Base-by-base conservation (phyloP, 2,329 filamentous ascomycete species). In the Daldinia eschscholtzii region DNA sequence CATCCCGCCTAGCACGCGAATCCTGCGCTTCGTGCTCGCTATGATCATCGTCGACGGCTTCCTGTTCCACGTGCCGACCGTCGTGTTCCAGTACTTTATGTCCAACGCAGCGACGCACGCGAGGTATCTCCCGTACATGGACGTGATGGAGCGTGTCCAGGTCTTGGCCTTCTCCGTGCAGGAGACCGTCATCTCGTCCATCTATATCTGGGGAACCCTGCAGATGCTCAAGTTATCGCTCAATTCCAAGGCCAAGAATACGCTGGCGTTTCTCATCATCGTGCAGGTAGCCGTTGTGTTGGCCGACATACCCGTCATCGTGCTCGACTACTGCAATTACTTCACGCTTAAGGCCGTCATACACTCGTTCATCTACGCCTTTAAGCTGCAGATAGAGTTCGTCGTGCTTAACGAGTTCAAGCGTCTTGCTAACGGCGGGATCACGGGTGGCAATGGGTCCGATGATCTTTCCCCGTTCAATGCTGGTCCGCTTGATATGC, bases 351-450 rank as follows among this genome's bases (percentile, higher is more conserved):
- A 70, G 26, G 59, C 67, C 15, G 60, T 70, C n/a, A 37, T 70
- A 9, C 67, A 70, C 39, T 70, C 64, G 12, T 70, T 70, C 44
- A 57, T 67, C 4, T 70, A 70, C 44, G 64, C 67, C 44, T 67
- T 70, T 18, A 70, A 70, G 57, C 64, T 70, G 3, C 67, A 67
- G 46, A 52, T 70, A 30, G 64, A 70, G 46, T 67, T 70, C 57
- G 67, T 70, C 33, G 67, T 70, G 9, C 61, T 70, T 5, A 70
- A 70, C 35, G 67, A 67, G 15, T 70, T 70, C 44, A 70, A 70
- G 53, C 61, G 50, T 6, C 65, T 70, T 2, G 67, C 64, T 33
- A 61, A 61, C 9, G 67, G 67, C 13, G 67, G 67, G 1, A 57
- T 70, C 20, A 64, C 67, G 2, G 64, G 67, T 12, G 52, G 3